Base-by-base conservation (phyloP, 331 rosid genomes). In the Arachis monticola region DNA sequence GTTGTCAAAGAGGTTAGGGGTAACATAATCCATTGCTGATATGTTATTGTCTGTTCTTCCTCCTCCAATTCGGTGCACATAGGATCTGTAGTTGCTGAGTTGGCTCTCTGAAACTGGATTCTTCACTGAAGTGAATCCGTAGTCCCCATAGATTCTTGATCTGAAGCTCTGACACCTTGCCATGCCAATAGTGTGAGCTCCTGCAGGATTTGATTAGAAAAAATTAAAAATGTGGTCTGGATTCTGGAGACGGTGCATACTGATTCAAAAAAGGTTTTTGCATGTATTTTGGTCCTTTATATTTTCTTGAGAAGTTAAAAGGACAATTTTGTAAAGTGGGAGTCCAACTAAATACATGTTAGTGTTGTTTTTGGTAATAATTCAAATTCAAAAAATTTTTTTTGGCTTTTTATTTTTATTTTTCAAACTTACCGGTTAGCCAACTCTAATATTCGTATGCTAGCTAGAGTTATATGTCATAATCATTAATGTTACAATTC, bases 111-210 rank as follows among this genome's bases (percentile, higher is more conserved):
- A 83, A 44, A 83, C 9, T n/a, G 93, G 88, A 63, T 82, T 84
- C 52, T 72, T 75, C 56, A 72, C 74, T 2, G 93, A 79, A 13
- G 85, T 87, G 60, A 75, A 55, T 76, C 56, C 82, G 1, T 79
- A 90, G 45, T 85, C 93, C 13, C 90, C 89, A 1, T 94, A 90
- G 11, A 94, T 87, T 67, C 97, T 83, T 52, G 81, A 14, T 45
- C 95, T 65, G 77, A 87, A 87, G 72, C 52, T 91, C 46, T 81
- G 55, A 74, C 99, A 94, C 66, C 86, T 73, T 2, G 97, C 93
- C 89, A 83, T 73, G 53, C 99, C 99, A 14, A 94, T 94, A 0
- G 97, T 92, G 91, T 94, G 99, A 9, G 97, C 86, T 72, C 98
- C 98, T 93, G 83, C 22, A 78, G 10, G 60, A 1, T 57, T n/a